Evolutionary conservation across 139 green algal genomes (phyloP).

Genomic region (Chlamydomonas incerta): DNA sequence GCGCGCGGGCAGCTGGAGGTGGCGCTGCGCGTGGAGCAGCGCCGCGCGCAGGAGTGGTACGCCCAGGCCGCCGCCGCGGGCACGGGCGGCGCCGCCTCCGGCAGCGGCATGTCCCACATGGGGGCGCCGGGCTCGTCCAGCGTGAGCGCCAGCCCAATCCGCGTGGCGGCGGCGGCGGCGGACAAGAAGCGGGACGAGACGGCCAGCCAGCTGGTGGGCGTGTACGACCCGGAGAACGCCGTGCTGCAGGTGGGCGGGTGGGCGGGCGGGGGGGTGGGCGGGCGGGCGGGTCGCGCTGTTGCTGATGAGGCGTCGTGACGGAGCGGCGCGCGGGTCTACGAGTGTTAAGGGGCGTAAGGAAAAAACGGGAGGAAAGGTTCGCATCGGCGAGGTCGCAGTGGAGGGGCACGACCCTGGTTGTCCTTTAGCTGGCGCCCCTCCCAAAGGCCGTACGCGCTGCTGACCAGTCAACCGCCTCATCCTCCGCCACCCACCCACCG

Average conservation of each 20-base stretch:
- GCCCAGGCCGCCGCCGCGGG: conserved; percentile 5
- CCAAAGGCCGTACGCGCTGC: too few relatives aligned
- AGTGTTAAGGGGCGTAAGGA: too few relatives aligned
- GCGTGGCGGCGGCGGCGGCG: neutral
- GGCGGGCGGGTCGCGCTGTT: too few relatives aligned
- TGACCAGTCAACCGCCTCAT: too few relatives aligned
- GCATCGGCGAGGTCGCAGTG: too few relatives aligned
- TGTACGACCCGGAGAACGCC: conserved; percentile 47
- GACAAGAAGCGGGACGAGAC: conserved; percentile 44
- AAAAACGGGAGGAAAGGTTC: too few relatives aligned
- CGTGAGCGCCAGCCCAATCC: neutral
- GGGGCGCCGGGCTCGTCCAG: neutral
- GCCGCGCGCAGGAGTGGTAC: conserved; percentile 36
- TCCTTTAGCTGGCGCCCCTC: too few relatives aligned
- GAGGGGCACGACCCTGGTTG: too few relatives aligned
- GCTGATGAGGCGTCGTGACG: too few relatives aligned
- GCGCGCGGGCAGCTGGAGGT: conserved; percentile 33
- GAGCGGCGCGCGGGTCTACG: too few relatives aligned
- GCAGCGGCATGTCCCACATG: neutral
- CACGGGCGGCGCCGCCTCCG: neutral
- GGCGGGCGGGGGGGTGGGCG: neutral
- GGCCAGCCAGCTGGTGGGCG: neutral
- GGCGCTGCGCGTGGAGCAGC: conserved; percentile 41
- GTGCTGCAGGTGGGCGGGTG: conserved; percentile 30
- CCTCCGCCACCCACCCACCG: too few relatives aligned